These are phyloP conservation scores for Aspergillus bridgeri DNA, from an alignment of 495 filamentous ascomycete genomes.

Conservation along the genomic window DNA sequence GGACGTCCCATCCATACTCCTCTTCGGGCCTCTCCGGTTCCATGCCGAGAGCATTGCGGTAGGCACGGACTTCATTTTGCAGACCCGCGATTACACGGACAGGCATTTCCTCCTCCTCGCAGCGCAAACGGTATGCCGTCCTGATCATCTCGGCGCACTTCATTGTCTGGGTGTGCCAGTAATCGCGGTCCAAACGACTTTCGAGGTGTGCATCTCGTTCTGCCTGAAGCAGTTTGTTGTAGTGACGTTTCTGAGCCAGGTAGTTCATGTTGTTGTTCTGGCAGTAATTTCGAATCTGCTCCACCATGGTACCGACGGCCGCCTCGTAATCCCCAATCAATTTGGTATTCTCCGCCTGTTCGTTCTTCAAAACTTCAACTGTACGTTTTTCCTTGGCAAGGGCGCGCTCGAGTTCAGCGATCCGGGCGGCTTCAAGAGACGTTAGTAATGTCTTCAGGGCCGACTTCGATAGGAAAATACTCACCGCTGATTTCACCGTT, in stretches of 20 bases:
- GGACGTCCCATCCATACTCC: slow-evolving; percentile 51
- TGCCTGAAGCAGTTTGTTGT: slow-evolving; percentile 54
- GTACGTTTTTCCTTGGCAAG: slow-evolving; percentile 49
- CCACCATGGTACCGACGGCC: slow-evolving; percentile 52
- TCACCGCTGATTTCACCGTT: slow-evolving; percentile 48
- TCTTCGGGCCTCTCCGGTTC: slow-evolving; percentile 50
- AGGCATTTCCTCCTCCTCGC: slow-evolving; percentile 48
- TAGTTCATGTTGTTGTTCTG: slow-evolving; percentile 59
- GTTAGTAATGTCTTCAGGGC: not conserved
- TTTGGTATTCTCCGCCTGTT: slow-evolving; percentile 49
- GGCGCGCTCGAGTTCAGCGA: slow-evolving; percentile 50
- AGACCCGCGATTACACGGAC: slow-evolving; percentile 48
- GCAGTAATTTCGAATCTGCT: slow-evolving; percentile 60
- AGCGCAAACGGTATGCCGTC: slow-evolving; percentile 46
- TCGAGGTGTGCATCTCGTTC: slow-evolving; percentile 56
- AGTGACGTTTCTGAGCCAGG: slow-evolving; percentile 55
- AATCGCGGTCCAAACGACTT: slow-evolving; percentile 59
- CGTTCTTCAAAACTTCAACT: slow-evolving; percentile 43
- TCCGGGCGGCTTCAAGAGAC: slow-evolving; percentile 38
- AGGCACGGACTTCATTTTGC: slow-evolving; percentile 54
- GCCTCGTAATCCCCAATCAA: slow-evolving; percentile 58
- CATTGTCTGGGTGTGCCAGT: slow-evolving; percentile 59
- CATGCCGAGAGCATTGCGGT: slow-evolving; percentile 51
- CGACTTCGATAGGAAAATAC: not conserved
- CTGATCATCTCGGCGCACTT: slow-evolving; percentile 52